phyloP scores from a whole-genome alignment of 1,284 basidiomycete genomes.

The Tilletia setariae region DNA sequence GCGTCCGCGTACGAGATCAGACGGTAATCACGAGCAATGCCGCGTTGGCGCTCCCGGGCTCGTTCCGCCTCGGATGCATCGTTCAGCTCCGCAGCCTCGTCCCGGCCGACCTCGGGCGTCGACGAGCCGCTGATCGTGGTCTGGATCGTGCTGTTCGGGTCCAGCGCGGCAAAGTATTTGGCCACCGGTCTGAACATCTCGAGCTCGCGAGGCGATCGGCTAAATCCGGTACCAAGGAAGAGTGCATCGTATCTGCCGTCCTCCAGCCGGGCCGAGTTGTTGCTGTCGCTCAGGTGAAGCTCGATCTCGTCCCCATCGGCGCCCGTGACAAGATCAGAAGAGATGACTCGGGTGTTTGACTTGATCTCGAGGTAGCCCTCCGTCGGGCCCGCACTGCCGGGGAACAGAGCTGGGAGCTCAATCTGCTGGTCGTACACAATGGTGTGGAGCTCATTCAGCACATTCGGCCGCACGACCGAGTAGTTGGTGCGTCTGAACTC shows the following conservation, averaged over 20 bases:
- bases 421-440: conserved; percentile 49
- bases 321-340: conserved; percentile 22
- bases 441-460: conserved; percentile 46
- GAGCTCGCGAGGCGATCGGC: conserved; percentile 32
- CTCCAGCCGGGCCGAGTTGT: background rate
- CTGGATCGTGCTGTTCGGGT: conserved; percentile 19
- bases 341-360: conserved; percentile 25
- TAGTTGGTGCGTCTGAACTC: conserved; percentile 54
- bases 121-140: conserved; percentile 1
- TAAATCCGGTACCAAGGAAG: conserved; percentile 50
- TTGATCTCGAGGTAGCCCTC: conserved; percentile 29
- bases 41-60: conserved; percentile 36
- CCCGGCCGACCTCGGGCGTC: conserved; percentile 21
- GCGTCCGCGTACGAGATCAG: conserved; percentile 31
- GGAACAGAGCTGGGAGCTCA: conserved; percentile 38
- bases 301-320: conserved; percentile 15
- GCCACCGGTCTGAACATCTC: conserved; percentile 38
- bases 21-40: conserved; percentile 51
- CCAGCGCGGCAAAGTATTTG: conserved; percentile 39
- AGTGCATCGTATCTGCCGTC: conserved; percentile 41
- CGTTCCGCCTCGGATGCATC: conserved; percentile 31
- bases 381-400: conserved; percentile 29
- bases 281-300: background rate
- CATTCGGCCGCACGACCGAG: conserved; percentile 45
- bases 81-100: conserved; percentile 26